These are phyloP conservation scores for Tritrichomonas foetus DNA, from an alignment of 208 protist species.

Conservation along the genomic window DNA sequence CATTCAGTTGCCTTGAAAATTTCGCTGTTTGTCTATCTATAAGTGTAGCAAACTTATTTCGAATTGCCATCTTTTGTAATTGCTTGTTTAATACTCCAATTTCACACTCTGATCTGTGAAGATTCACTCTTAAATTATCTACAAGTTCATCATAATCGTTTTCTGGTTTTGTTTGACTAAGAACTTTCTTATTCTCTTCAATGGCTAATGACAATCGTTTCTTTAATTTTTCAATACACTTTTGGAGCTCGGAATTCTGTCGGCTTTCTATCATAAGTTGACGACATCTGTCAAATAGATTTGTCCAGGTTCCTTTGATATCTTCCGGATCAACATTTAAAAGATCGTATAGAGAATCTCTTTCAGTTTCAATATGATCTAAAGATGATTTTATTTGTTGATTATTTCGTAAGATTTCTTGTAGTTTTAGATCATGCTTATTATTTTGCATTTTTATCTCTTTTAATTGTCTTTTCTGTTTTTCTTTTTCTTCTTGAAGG, in stretches of 20 bases:
- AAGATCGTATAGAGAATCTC: not conserved
- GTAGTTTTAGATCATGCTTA: too few relatives aligned
- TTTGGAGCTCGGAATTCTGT: not conserved
- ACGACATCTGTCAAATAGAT: not conserved
- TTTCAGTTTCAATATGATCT: conserved; percentile 12
- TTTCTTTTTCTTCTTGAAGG: not conserved
- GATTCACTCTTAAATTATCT: not conserved
- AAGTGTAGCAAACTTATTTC: not conserved
- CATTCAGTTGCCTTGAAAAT: not conserved
- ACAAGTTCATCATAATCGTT: not conserved
- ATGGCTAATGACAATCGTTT: not conserved
- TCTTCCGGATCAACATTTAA: not conserved
- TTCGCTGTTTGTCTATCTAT: not conserved
- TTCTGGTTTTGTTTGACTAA: not conserved
- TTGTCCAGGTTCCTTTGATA: not conserved
- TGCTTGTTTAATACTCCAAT: not conserved
- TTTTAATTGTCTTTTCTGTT: not conserved
- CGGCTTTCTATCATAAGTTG: not conserved
- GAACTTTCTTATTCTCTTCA: not conserved
- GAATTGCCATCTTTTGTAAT: not conserved
- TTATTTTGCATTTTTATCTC: not conserved
- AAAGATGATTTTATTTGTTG: not conserved
- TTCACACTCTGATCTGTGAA: not conserved
- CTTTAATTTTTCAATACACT: not conserved
- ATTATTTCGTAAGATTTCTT: not conserved